Conservation (phyloP, 345 rosid genomes). For the Luvunga scandens region DNA sequence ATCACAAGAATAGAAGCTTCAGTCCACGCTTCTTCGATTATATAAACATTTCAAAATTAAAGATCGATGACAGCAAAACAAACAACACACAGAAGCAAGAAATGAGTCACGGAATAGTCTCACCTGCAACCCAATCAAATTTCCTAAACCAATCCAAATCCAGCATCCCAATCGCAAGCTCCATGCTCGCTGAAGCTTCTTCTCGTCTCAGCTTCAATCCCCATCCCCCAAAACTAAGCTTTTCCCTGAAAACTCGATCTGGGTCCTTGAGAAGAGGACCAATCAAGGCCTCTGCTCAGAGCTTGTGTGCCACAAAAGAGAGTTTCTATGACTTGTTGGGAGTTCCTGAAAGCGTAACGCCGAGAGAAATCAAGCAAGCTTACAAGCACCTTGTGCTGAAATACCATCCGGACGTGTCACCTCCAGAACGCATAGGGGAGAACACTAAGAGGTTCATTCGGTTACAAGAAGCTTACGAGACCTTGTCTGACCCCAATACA, state of each 20-base stretch:
- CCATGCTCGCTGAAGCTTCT: background rate
- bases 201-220: background rate
- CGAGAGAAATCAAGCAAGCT: slow-evolving; percentile 26
- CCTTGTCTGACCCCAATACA: slow-evolving; percentile 17
- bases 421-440: slow-evolving; percentile 16
- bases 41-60: background rate
- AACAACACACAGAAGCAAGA: background rate
- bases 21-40: background rate
- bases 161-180: background rate
- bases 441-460: slow-evolving; percentile 20
- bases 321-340: slow-evolving; percentile 27
- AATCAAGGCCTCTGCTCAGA: background rate
- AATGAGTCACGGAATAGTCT: background rate
- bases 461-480: slow-evolving; percentile 31
- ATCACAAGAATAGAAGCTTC: background rate
- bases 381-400: slow-evolving; percentile 27
- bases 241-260: slow-evolving; percentile 1
- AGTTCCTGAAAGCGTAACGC: slow-evolving; percentile 18
- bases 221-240: background rate
- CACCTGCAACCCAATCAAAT: background rate
- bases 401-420: slow-evolving; percentile 29
- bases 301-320: background rate
- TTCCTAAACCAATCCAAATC: background rate
- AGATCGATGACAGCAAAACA: background rate
- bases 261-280: background rate